These are phyloP conservation scores for Hondaea fermentalgiana DNA, from an alignment of 108 stramenopile species.

Conservation along the genomic window DNA sequence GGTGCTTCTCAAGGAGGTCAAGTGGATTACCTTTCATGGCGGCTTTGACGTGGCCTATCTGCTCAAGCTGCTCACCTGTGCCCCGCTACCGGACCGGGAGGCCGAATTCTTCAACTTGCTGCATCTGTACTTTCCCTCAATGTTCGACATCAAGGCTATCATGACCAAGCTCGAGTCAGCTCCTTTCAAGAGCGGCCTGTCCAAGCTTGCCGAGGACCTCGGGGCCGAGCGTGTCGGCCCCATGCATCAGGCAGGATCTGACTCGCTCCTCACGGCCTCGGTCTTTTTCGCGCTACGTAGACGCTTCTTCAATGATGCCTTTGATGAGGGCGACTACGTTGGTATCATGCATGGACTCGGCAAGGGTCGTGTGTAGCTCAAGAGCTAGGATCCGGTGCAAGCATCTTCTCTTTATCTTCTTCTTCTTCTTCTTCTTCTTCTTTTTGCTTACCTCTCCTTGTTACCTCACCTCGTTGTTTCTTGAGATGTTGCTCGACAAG, in stretches of 20 bases:
- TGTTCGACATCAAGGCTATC: constrained; percentile 97
- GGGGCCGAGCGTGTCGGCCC: constrained; percentile 84
- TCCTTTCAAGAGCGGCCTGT: constrained; percentile 78
- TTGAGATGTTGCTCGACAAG: too few relatives aligned
- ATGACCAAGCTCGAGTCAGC: constrained; percentile 72
- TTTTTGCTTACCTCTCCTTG: too few relatives aligned
- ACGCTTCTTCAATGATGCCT: constrained; percentile 17
- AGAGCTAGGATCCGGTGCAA: too few relatives aligned
- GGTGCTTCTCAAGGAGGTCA: constrained; percentile 84
- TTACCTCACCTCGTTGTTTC: too few relatives aligned
- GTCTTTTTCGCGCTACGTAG: constrained; percentile 82
- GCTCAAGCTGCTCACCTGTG: constrained; percentile 58
- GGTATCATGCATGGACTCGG: constrained; percentile 11
- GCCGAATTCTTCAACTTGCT: constrained; percentile 82
- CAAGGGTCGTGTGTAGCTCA: background rate
- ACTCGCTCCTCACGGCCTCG: constrained; percentile 83
- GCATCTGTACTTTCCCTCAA: constrained; percentile 85
- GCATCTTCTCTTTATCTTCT: too few relatives aligned
- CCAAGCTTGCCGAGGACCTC: constrained; percentile 79
- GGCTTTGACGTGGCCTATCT: constrained; percentile 97
- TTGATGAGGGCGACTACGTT: constrained; percentile 27
- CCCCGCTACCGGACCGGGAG: constrained; percentile 42
- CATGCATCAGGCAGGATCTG: constrained; percentile 98
- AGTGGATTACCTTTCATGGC: constrained; percentile 88
- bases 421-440: too few relatives aligned